phyloP scores from a whole-genome alignment of 2,329 filamentous ascomycete genomes.

The Rachicladosporium sp. region DNA sequence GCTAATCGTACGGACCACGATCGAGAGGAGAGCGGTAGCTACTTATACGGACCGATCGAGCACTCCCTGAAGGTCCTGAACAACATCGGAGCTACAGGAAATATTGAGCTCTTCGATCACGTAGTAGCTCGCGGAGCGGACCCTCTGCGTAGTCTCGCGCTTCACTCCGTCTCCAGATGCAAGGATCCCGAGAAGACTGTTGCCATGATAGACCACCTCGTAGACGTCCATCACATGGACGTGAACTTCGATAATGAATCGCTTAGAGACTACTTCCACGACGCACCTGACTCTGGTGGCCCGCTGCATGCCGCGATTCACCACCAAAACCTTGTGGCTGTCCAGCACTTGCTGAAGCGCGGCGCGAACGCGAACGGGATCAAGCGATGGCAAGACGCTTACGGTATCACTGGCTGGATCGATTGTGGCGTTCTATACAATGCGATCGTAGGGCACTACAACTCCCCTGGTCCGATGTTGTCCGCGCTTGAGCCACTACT shows the following conservation, averaged over 20 bases:
- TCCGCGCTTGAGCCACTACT: not conserved
- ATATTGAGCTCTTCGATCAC: conserved; percentile 8
- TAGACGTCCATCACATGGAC: conserved; percentile 8
- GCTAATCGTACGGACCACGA: conserved; percentile 4
- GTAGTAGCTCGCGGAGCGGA: conserved; percentile 8
- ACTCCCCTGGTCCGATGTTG: no score
- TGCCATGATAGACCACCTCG: conserved; percentile 6
- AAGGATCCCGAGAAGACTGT: conserved; percentile 2
- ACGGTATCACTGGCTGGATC: no score
- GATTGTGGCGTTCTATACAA: no score
- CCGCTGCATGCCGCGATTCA: conserved; percentile 6
- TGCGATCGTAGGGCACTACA: no score
- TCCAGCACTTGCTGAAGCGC: conserved; percentile 5
- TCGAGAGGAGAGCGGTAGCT: conserved; percentile 1
- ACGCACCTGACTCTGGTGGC: conserved; percentile 2
- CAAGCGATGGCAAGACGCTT: not conserved
- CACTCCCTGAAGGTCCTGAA: conserved; percentile 7
- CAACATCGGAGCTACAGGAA: conserved; percentile 6
- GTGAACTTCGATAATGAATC: conserved; percentile 6
- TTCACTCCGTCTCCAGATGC: conserved; percentile 5
- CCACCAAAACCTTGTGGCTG: conserved; percentile 5
- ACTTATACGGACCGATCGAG: conserved; percentile 1
- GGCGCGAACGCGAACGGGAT: conserved; percentile 1
- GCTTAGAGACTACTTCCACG: conserved; percentile 2
- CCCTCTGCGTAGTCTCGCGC: conserved; percentile 5